Evolutionary conservation across 306 rosid genomes (phyloP).

Genomic region (Styphnolobium japonicum): DNA sequence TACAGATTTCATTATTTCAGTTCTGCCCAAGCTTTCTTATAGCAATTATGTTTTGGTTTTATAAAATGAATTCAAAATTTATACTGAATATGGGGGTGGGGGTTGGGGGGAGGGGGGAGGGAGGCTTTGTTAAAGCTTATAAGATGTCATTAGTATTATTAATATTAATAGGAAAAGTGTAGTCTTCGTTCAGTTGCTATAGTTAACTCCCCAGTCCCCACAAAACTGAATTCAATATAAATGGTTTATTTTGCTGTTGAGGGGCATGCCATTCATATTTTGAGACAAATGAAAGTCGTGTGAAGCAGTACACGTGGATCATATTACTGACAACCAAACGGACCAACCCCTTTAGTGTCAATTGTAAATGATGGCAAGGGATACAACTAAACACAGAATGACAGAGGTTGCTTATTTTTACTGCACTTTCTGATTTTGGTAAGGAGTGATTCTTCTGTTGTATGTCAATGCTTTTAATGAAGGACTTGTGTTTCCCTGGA

Average conservation of each 20-base stretch:
- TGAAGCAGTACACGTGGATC: constrained; percentile 65
- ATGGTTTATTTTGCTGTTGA: constrained; percentile 64
- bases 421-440: constrained; percentile 53
- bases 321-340: constrained; percentile 35
- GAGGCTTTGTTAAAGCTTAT: too few relatives aligned
- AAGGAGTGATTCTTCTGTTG: constrained; percentile 28
- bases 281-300: constrained; percentile 52
- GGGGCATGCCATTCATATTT: constrained; percentile 72
- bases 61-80: too few relatives aligned
- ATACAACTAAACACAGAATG: constrained; percentile 43
- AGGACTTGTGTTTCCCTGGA: constrained; percentile 1
- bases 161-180: too few relatives aligned
- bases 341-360: constrained; percentile 30
- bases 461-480: constrained; percentile 25
- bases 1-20: not conserved
- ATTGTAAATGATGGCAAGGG: constrained; percentile 38
- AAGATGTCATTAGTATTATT: too few relatives aligned
- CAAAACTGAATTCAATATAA: constrained; percentile 10
- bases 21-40: not conserved
- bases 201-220: not conserved
- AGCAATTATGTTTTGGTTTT: not conserved
- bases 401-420: constrained; percentile 58
- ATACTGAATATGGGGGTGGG: too few relatives aligned
- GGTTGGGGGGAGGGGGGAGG: too few relatives aligned
- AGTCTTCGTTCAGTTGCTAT: too few relatives aligned